Evolutionary conservation across 768 basidiomycete species (phyloP).

Genomic region (Lactifluus pinguis): DNA sequence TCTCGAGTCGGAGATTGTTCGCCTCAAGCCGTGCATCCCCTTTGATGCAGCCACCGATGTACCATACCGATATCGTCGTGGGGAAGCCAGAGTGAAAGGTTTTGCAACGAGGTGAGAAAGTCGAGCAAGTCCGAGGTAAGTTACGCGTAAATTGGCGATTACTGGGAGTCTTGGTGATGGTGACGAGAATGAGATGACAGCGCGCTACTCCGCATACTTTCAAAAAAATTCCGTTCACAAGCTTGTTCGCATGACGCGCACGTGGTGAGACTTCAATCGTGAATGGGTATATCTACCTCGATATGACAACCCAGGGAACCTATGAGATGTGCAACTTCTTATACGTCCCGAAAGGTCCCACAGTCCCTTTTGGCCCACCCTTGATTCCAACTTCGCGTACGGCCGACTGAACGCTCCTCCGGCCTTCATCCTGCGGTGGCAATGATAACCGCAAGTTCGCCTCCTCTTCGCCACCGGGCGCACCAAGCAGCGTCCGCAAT

Average conservation of each 20-base stretch:
- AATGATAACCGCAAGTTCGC: background rate
- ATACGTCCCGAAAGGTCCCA: conserved; percentile 20
- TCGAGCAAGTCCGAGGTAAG: background rate
- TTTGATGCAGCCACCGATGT: background rate
- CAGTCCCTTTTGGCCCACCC: conserved; percentile 20
- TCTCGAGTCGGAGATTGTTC: background rate
- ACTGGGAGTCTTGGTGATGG: background rate
- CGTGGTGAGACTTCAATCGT: too few species aligned
- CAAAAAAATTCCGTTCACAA: background rate
- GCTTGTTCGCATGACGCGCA: background rate
- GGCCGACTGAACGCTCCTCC: conserved; percentile 16
- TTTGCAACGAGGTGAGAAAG: background rate
- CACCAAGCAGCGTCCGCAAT: conserved; percentile 60
- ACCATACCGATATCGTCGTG: too few species aligned
- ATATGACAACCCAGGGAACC: background rate
- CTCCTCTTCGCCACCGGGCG: conserved; percentile 27
- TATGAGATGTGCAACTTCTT: conserved; percentile 16
- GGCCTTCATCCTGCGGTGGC: conserved; percentile 15
- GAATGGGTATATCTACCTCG: background rate
- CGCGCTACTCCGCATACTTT: background rate
- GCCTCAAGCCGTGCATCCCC: background rate
- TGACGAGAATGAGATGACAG: background rate
- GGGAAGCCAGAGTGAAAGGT: background rate
- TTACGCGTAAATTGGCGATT: background rate
- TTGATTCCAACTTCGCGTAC: conserved; percentile 6